Percentiles rank a stretch among this genome's conserved stretches.
Evolutionary conservation across 805 yeast species (phyloP).

Genomic region (Grigorovia transvaalensis): DNA sequence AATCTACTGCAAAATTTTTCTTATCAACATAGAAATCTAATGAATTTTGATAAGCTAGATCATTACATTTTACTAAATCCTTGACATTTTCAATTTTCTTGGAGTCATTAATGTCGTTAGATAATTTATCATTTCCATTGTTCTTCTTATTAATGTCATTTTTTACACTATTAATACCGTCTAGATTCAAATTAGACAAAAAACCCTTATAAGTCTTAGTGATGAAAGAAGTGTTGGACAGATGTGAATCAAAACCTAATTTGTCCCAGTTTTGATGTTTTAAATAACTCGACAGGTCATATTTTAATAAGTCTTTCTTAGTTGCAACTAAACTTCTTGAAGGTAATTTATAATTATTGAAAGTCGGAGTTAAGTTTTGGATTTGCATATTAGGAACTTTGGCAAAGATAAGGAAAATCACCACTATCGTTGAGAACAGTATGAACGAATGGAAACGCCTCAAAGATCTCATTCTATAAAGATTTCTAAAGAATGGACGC

Average conservation of each 20-base stretch:
- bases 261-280: neutral
- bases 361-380: neutral
- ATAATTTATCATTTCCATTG: conserved; percentile 4
- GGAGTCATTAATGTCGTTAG: neutral
- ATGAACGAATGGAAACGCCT: neutral
- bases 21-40: neutral
- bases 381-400: neutral
- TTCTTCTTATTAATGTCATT: conserved; percentile 2
- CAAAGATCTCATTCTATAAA: neutral
- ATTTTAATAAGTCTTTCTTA: neutral
- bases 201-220: neutral
- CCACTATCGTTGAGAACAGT: neutral
- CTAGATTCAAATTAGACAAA: neutral
- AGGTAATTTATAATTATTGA: neutral
- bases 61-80: conserved; percentile 1
- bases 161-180: neutral
- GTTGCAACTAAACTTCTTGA: neutral
- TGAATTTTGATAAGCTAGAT: neutral
- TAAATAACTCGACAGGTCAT: neutral
- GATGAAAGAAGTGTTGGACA: neutral
- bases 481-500: neutral
- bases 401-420: neutral
- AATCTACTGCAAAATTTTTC: neutral
- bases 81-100: neutral
- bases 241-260: neutral